Evolutionary conservation across 345 rosid species (phyloP).

Genomic region (Draba incana): DNA sequence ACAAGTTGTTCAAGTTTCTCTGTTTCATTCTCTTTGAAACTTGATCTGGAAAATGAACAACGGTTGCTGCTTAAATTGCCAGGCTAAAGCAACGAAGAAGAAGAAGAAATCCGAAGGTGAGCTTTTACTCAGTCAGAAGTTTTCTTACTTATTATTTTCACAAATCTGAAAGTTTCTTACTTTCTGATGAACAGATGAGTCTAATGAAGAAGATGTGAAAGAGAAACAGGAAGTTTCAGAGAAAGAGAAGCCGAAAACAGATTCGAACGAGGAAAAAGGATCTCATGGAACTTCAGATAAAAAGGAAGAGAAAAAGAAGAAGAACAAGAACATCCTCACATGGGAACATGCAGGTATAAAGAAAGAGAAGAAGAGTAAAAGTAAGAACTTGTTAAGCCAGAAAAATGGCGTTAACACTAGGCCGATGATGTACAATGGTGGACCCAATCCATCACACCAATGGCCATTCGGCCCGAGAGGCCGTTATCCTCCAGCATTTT

Average conservation of each 20-base stretch:
- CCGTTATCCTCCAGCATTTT: slow-evolving; percentile 11
- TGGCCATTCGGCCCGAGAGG: slow-evolving; percentile 25
- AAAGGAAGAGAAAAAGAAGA: slow-evolving; percentile 25
- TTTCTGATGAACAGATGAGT: slow-evolving; percentile 34
- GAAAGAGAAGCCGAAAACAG: slow-evolving; percentile 22
- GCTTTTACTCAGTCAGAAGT: background rate
- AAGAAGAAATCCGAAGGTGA: slow-evolving; percentile 26
- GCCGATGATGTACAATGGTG: slow-evolving; percentile 20
- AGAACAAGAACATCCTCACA: slow-evolving; percentile 14
- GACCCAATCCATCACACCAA: slow-evolving; percentile 8
- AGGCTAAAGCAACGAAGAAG: slow-evolving; percentile 16
- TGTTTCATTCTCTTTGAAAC: slow-evolving; percentile 9
- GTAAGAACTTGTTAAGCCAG: background rate
- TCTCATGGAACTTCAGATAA: background rate
- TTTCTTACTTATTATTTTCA: slow-evolving; percentile 5
- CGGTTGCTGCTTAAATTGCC: slow-evolving; percentile 24
- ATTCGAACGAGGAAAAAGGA: slow-evolving; percentile 12
- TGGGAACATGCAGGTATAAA: slow-evolving; percentile 33
- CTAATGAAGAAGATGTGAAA: slow-evolving; percentile 6
- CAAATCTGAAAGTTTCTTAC: slow-evolving; percentile 1
- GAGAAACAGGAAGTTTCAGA: slow-evolving; percentile 14
- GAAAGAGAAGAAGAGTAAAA: slow-evolving; percentile 28
- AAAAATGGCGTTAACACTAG: background rate
- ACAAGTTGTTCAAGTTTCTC: background rate
- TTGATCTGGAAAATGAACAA: slow-evolving; percentile 30